Base-by-base conservation (phyloP, 2,329 filamentous ascomycete genomes). In the Microcyclospora pomicola region DNA sequence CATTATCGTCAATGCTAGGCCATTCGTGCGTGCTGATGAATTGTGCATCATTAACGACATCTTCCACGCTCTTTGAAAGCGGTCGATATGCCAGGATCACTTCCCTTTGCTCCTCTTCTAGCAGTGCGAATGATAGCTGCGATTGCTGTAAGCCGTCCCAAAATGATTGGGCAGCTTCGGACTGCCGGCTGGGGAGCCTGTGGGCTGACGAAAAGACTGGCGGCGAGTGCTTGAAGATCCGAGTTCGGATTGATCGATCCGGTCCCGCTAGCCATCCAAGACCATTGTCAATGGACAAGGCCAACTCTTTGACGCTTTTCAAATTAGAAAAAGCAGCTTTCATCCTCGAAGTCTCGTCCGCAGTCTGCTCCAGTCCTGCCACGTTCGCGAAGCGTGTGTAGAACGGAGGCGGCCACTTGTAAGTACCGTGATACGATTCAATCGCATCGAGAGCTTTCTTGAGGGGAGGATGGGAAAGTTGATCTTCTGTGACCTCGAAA, bases 201-300 rank as follows among this genome's bases (percentile, higher is more conserved):
- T 42, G 38, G 9, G 42, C 41, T 9, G 34, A 31, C 9, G 68
- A 67, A 49, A 75, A 74, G 1, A 75, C 62, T 7, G 52, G 44
- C 19, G 59, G 54, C 14, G 55, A 56, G 2, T 60, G 60, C 13
- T 63, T 58, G 34, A 69, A 61, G 14, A 70, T 60, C 5, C 62
- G 61, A 33, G 67, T 67, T 14, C 63, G 56, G 30, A 68, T 59
- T 0, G 67, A 70, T 13, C 66, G 59, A 52, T 81, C 76, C 1
- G 77, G 73, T 1, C 77, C 77, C 34, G 63, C 62, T 9, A 83
- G 65, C 66, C 76, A 82, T 9, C 80, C 80, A 29, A 82, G 63
- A 9, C 79, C 77, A 39, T 70, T 76, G 50, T 81, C 75, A 31
- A 81, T 67, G 13, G 74, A 80, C 3, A 84, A 58, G 0, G 73